A percentile compares a stretch with the other conserved stretches of the same genome.
phyloP scores from a whole-genome alignment of 805 yeast species.

The Yarrowia sp. region DNA sequence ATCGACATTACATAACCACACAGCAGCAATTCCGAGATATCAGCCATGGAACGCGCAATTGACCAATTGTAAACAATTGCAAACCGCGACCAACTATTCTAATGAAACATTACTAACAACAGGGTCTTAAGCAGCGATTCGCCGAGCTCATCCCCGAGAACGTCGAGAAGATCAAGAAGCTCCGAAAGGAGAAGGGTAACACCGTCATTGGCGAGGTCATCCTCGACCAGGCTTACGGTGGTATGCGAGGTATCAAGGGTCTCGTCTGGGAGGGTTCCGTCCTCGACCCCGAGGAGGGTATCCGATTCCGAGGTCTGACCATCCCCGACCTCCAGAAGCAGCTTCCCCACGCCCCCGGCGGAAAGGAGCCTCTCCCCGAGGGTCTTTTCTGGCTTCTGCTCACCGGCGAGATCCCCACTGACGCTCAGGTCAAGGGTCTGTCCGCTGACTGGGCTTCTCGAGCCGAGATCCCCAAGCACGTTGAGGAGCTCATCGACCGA shows the following conservation, averaged over 20 bases:
- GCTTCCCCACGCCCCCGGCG: slow-evolving; percentile 71
- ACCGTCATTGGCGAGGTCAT: slow-evolving; percentile 72
- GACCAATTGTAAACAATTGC: not conserved
- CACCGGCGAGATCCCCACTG: slow-evolving; percentile 69
- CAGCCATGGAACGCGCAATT: not conserved
- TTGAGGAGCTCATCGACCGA: slow-evolving; percentile 55
- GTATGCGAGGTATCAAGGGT: slow-evolving; percentile 85
- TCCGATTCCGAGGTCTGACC: slow-evolving; percentile 79
- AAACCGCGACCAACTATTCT: no score
- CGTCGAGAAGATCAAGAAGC: slow-evolving; percentile 83
- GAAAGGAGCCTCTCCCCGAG: slow-evolving; percentile 61
- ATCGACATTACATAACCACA: not conserved
- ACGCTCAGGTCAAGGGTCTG: slow-evolving; percentile 53
- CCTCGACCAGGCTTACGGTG: slow-evolving; percentile 83
- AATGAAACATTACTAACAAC: slow-evolving; percentile 4
- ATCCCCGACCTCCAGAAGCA: slow-evolving; percentile 73
- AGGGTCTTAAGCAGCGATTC: slow-evolving; percentile 85
- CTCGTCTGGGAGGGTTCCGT: slow-evolving; percentile 89
- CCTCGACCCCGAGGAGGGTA: slow-evolving; percentile 79
- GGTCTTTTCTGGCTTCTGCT: slow-evolving; percentile 70
- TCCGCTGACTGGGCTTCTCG: slow-evolving; percentile 61
- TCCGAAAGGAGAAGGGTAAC: slow-evolving; percentile 83
- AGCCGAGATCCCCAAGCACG: slow-evolving; percentile 62
- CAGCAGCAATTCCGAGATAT: not conserved
- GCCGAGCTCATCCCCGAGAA: slow-evolving; percentile 88